A percentile compares a stretch with the other conserved stretches of the same genome.
These are phyloP conservation scores for Vigna mungo DNA, from an alignment of 306 rosid genomes.

Conservation along the genomic window DNA sequence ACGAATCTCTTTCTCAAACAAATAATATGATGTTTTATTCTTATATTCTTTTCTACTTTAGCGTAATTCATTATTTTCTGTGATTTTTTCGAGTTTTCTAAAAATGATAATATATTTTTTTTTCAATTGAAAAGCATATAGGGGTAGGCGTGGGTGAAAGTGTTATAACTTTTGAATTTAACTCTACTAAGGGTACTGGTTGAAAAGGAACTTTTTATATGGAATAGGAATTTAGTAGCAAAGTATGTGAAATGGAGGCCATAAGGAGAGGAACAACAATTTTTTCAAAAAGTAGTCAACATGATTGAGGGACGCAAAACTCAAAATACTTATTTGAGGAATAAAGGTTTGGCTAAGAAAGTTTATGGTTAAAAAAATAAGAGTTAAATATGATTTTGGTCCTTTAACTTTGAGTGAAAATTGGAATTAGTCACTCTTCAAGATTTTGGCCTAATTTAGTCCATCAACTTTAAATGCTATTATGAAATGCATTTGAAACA, in stretches of 20 bases:
- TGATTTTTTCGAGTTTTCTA: not conserved
- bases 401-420: no score
- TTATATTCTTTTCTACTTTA: constrained; percentile 5
- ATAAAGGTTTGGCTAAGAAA: not conserved
- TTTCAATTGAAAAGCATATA: not conserved
- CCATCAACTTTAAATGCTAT: no score
- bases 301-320: not conserved
- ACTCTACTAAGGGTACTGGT: not conserved
- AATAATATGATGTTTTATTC: constrained; percentile 3
- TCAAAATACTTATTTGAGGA: not conserved
- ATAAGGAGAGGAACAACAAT: not conserved
- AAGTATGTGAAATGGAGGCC: not conserved
- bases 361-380: not conserved
- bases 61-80: not conserved
- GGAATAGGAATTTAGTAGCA: not conserved
- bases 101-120: not conserved
- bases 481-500: no score
- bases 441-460: no score
- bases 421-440: no score
- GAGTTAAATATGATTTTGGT: no score
- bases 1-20: constrained; percentile 2
- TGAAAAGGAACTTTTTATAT: not conserved
- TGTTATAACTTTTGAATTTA: not conserved
- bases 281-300: not conserved
- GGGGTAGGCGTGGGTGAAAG: not conserved